These are phyloP conservation scores for Ichthyophthirius multifiliis DNA, from an alignment of 169 alveolate species.

Conservation along the genomic window DNA sequence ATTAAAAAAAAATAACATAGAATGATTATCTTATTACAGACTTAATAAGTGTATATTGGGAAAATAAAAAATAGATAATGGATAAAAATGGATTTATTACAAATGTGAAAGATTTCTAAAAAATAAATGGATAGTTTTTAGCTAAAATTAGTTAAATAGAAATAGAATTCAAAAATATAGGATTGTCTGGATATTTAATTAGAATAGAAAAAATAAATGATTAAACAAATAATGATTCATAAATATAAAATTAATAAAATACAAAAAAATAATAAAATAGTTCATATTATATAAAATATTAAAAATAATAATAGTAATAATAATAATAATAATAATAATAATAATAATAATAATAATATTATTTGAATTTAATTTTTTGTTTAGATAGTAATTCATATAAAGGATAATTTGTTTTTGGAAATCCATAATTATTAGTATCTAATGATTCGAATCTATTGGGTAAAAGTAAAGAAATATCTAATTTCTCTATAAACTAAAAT, in stretches of 20 bases:
- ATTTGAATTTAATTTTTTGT: neutral
- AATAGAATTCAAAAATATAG: neutral
- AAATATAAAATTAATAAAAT: neutral
- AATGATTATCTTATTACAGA: constrained; percentile 5
- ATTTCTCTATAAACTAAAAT: neutral
- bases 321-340: neutral
- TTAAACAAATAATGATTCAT: neutral
- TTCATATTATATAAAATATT: neutral
- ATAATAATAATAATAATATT: no score
- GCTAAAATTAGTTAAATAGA: neutral
- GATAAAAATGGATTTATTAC: constrained; percentile 12
- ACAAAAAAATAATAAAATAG: neutral
- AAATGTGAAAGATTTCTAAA: neutral
- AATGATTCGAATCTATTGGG: neutral
- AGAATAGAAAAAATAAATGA: constrained; percentile 14
- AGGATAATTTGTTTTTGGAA: no score
- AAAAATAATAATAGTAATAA: neutral
- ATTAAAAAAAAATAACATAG: constrained; percentile 16
- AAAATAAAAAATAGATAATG: neutral
- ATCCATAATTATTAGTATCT: no score
- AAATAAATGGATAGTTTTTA: neutral
- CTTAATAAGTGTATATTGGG: constrained; percentile 6
- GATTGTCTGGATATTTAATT: neutral
- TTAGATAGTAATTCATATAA: neutral
- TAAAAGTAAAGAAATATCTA: neutral